Evolutionary conservation across 202 grass and related monocot species (phyloP).

Genomic region (Zizania palustris): DNA sequence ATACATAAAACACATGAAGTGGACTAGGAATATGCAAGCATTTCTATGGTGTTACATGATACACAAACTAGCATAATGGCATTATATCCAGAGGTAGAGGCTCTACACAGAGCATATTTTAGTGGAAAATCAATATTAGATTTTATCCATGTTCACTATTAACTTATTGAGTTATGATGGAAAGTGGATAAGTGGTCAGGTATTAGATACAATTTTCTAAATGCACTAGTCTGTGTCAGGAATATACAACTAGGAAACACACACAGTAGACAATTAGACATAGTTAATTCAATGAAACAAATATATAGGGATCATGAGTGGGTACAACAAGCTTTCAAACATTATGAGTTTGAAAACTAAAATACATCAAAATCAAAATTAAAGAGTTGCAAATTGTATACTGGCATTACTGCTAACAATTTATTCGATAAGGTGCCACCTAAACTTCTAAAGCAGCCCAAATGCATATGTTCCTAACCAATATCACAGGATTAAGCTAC

Average conservation of each 20-base stretch:
- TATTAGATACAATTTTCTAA: background rate
- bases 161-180: background rate
- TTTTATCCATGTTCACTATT: constrained; percentile 3
- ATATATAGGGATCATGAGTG: background rate
- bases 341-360: background rate
- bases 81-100: background rate
- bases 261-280: background rate
- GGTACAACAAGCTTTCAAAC: background rate
- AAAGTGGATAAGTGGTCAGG: background rate
- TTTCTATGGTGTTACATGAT: constrained; percentile 13
- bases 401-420: background rate
- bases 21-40: constrained; percentile 4
- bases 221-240: background rate
- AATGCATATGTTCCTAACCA: background rate
- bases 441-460: background rate
- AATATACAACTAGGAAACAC: background rate
- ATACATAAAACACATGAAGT: background rate
- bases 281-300: background rate
- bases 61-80: background rate
- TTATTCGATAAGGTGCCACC: background rate
- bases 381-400: background rate
- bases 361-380: background rate
- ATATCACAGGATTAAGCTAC: constrained; percentile 1
- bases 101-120: background rate
- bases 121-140: constrained; percentile 10